Percentiles rank a stretch among this genome's conserved stretches.
phyloP scores from a whole-genome alignment of 495 filamentous ascomycete species.

The Xylaria venustula region DNA sequence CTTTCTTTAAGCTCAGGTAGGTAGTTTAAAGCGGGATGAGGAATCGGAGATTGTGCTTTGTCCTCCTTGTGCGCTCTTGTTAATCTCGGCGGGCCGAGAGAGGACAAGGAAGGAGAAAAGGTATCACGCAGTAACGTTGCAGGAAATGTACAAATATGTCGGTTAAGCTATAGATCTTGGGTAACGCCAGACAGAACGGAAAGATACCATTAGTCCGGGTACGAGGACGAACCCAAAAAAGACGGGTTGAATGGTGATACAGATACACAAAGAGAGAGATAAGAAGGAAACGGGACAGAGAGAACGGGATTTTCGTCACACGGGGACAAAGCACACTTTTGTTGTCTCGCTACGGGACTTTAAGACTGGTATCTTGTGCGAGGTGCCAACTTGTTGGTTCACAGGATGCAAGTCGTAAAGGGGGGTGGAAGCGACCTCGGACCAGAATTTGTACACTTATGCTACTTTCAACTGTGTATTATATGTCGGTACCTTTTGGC shows the following conservation, averaged over 20 bases:
- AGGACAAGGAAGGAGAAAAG: background rate
- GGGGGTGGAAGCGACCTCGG: background rate
- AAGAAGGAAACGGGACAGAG: background rate
- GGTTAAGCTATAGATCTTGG: background rate
- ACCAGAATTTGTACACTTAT: background rate
- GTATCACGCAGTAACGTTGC: conserved; percentile 4
- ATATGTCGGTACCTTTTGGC: background rate
- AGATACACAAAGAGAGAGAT: conserved; percentile 6
- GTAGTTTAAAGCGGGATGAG: background rate
- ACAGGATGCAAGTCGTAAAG: background rate
- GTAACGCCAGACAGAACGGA: background rate
- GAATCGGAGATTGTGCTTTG: background rate
- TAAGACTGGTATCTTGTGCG: conserved; percentile 6
- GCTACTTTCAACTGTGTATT: background rate
- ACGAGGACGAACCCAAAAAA: background rate
- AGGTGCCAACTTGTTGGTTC: conserved; percentile 16
- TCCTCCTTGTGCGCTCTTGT: background rate
- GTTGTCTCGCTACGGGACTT: conserved; percentile 8
- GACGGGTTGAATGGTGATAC: background rate
- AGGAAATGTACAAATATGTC: background rate
- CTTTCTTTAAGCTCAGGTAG: no score
- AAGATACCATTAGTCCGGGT: conserved; percentile 7
- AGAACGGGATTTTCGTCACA: background rate
- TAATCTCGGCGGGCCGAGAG: background rate
- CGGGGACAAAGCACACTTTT: background rate